Evolutionary conservation across 139 green algal species (phyloP), one percentile per base, ranked within the genome.

Genomic region (Chlorokybus atmophyticus): DNA sequence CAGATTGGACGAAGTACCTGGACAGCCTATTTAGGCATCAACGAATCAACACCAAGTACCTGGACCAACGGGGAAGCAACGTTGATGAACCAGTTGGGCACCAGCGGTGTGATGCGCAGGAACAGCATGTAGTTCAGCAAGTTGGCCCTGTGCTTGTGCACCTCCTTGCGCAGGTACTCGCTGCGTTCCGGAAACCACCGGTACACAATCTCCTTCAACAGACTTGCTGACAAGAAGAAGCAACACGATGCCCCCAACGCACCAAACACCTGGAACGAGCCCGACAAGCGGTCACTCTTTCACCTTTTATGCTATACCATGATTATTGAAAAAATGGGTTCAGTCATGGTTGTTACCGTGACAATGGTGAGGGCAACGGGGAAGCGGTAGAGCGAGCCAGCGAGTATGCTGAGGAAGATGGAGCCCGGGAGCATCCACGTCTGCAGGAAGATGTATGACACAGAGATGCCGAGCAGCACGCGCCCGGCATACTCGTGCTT

Each of bases 71-170:
- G 82, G 2, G 71, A 76, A 1, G 73, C 78, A 32, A 90, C 62
- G 40, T 88, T 90, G 70, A 90, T 78, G 50, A 88, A 84, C 4
- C 70, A 79, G 58, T 88, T 87, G 1, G 83, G 83, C 47, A 89
- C 47, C 17, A 91, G 42, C 28, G 82, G 83, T 2, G 75, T 87
- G 40, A 87, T 68, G 1, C 83, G 67, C 30, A 91, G 71, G 50
- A 87, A 83, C 2, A 91, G 42, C 23, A 91, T 78, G 73, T 87
- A 91, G 55, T 60, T 77, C 31, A 91, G 59, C 27, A 91, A 56
- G 27, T 80, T 38, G 6, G 55, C 6, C 1, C 61, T 60, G 3
- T 71, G 63, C 27, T 53, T 58, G 2, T 52, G 28, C 23, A 91
- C 76, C 62, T 91, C 74, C 1, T 17, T 3, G 2, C 21, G 55